Percentiles rank a stretch among this genome's conserved stretches.
phyloP scores from a whole-genome alignment of 768 basidiomycete species.

The Agrocybe praecox region DNA sequence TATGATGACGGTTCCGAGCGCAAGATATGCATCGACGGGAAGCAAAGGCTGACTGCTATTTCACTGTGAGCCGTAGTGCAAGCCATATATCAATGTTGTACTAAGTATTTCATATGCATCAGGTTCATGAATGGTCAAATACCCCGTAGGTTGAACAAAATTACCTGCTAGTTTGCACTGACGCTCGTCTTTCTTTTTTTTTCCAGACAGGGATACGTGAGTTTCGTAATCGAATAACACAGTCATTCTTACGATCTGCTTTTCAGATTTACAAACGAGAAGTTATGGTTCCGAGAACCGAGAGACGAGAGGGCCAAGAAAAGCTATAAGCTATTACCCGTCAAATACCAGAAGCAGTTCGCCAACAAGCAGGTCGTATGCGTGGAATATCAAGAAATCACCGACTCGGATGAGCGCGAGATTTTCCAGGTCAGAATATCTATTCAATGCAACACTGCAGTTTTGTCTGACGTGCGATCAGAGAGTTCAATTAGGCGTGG shows the following conservation, averaged over 20 bases:
- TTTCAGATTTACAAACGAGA: slow-evolving; percentile 41
- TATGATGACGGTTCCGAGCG: slow-evolving; percentile 65
- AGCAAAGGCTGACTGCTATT: slow-evolving; percentile 79
- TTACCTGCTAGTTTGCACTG: not conserved
- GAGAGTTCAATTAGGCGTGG: slow-evolving; percentile 81
- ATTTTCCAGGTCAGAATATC: slow-evolving; percentile 61
- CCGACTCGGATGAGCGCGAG: slow-evolving; percentile 60
- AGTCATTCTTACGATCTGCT: not conserved
- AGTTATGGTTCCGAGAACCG: slow-evolving; percentile 51
- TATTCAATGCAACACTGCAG: not conserved
- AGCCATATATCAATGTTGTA: not conserved
- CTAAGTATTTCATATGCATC: not conserved
- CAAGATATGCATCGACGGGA: slow-evolving; percentile 78
- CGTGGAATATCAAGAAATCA: slow-evolving; percentile 71
- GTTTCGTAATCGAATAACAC: too few species aligned
- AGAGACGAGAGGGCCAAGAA: slow-evolving; percentile 5
- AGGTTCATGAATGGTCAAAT: slow-evolving; percentile 76
- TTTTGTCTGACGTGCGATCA: slow-evolving; percentile 25
- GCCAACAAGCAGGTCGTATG: slow-evolving; percentile 79
- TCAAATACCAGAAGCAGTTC: slow-evolving; percentile 59
- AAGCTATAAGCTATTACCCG: slow-evolving; percentile 44
- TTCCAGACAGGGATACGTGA: slow-evolving; percentile 54
- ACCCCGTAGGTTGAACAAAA: slow-evolving; percentile 35
- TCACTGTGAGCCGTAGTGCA: slow-evolving; percentile 46
- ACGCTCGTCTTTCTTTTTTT: not conserved